Conservation (phyloP, 768 basidiomycete genomes). For the Trametes coccinea region DNA sequence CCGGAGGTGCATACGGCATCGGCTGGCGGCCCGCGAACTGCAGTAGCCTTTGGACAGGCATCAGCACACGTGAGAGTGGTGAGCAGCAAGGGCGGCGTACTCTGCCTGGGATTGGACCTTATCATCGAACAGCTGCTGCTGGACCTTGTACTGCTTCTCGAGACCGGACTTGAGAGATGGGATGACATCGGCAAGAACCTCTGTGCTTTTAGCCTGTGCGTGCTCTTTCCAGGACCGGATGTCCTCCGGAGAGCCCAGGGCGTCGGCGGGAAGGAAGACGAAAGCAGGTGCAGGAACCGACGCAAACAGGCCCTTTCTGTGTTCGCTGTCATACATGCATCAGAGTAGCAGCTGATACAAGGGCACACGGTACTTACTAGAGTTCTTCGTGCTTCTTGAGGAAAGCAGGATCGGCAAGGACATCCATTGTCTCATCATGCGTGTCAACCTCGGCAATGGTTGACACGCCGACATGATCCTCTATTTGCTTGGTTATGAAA, state of each 20-base stretch:
- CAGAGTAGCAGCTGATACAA: not conserved
- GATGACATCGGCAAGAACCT: not conserved
- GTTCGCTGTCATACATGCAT: not conserved
- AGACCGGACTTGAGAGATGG: not conserved
- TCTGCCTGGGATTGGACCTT: not conserved
- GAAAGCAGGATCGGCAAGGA: not conserved
- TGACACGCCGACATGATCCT: not conserved
- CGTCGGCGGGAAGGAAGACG: not conserved
- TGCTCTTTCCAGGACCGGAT: not conserved
- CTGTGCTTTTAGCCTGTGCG: not conserved
- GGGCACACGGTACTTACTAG: not conserved
- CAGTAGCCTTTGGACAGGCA: not conserved
- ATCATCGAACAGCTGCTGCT: conserved; percentile 50
- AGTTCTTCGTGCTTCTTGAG: not conserved
- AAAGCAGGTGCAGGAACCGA: not conserved
- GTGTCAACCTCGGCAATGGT: not conserved
- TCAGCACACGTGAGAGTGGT: not conserved
- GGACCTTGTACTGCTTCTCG: conserved; percentile 22
- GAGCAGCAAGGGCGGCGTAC: not conserved
- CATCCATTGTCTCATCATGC: not conserved
- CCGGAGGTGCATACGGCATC: not conserved
- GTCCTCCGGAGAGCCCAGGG: not conserved
- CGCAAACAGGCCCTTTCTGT: not conserved
- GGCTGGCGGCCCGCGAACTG: not conserved
- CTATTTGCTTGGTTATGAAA: not conserved